phyloP scores from a whole-genome alignment of 106 monocot species.

The Phalaenopsis equestris region DNA sequence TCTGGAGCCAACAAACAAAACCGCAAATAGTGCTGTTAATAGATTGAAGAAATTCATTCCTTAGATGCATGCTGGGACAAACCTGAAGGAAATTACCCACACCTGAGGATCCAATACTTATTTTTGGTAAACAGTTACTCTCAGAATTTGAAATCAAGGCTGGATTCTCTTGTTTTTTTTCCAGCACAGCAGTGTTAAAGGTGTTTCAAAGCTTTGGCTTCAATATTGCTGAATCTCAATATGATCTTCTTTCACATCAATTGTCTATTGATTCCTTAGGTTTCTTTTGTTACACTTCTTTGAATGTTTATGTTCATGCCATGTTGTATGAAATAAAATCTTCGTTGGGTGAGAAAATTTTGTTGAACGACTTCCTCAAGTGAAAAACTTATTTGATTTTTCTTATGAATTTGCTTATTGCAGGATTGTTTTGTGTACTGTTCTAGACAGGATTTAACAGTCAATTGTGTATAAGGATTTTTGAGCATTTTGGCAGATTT shows the following conservation, averaged over 20 bases:
- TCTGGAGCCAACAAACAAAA: slow-evolving; percentile 91
- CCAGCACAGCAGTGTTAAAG: not conserved
- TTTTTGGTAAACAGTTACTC: not conserved
- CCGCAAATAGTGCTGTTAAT: slow-evolving; percentile 53
- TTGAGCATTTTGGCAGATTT: too few relatives aligned
- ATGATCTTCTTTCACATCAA: not conserved
- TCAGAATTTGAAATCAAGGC: not conserved
- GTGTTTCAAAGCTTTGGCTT: not conserved
- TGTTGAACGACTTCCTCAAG: too few relatives aligned
- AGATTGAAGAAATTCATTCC: slow-evolving; percentile 74
- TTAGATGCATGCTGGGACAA: slow-evolving; percentile 16
- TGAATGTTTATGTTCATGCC: not conserved
- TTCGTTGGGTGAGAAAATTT: not conserved
- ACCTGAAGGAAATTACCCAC: not conserved
- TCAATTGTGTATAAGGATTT: too few relatives aligned
- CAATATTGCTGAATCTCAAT: not conserved
- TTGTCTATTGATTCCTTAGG: not conserved
- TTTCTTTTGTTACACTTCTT: not conserved
- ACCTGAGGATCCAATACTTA: not conserved
- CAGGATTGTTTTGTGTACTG: too few relatives aligned
- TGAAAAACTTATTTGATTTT: too few relatives aligned
- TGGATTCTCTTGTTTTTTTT: not conserved
- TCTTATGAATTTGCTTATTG: too few relatives aligned
- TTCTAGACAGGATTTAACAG: too few relatives aligned
- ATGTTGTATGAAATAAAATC: not conserved